Base-by-base conservation (phyloP, 2,329 filamentous ascomycete genomes). In the Triangularia setosa region DNA sequence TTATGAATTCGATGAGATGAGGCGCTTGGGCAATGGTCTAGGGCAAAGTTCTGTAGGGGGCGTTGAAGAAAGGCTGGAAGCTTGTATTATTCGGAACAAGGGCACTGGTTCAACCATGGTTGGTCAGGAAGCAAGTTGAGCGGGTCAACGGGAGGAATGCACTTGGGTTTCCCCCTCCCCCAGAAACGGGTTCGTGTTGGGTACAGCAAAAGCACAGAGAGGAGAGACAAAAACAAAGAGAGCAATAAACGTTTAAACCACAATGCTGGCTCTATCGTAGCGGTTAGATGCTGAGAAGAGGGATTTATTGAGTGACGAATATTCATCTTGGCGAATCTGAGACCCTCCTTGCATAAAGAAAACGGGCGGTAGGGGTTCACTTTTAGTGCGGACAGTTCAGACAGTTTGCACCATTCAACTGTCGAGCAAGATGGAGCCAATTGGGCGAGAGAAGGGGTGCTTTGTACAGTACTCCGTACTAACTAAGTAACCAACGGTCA, bases 141-240 rank as follows among this genome's bases (percentile, higher is more conserved):
- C 28, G 25, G 44, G 24, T n/a, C 24, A 16, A 14, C 33, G 35
- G 23, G 24, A 58, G 54, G 35, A 25, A 35, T 62, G 44, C 2
- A 27, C 9, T 33, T 35, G n/a, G 23, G 18, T 52, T 63, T 9
- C 24, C 21, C 14, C 4, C 12, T 33, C 30, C 30, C n/a, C n/a
- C 7, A 7, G 11, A 21, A 11, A 21, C 23, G 44, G 44, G 48
- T 57, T 58, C 59, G 61, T 27, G 3, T 23, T 21, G 40, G 55
- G 25, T 30, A 28, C n/a, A 64, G 59, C 33, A 61, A 52, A 64
- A 64, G 60, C 14, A 53, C 24, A n/a, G 58, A 53, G 40, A 3
- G 21, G 28, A 28, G 44, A 30, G 44, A 11, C 28, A 52, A 58
- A 58, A 33, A 11, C 48, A 56, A 28, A 55, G 58, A 54, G 28